Conservation (phyloP, 164 flowering plant genomes). For the Paratinospora sagittata region DNA sequence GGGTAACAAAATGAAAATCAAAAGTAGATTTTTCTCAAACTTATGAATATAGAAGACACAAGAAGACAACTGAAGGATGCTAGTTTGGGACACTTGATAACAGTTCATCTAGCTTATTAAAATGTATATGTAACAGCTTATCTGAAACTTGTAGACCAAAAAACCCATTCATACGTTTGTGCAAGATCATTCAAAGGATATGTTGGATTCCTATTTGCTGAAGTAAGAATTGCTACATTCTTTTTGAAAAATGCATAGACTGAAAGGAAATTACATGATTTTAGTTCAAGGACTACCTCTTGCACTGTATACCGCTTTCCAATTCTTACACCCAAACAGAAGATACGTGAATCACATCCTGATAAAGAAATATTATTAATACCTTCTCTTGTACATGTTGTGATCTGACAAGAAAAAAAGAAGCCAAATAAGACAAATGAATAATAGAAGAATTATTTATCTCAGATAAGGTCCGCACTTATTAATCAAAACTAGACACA, state of each 20-base stretch:
- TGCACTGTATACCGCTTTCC: constrained; percentile 58
- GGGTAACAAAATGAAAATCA: too few species aligned
- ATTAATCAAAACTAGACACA: not conserved
- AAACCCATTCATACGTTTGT: too few species aligned
- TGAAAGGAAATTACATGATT: not conserved
- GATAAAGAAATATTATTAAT: constrained; percentile 56
- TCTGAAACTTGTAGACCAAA: too few species aligned
- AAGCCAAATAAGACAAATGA: constrained; percentile 2
- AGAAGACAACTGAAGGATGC: not conserved
- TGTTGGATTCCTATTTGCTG: too few species aligned
- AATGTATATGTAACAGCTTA: too few species aligned
- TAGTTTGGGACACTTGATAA: too few species aligned
- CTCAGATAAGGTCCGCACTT: not conserved
- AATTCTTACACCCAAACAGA: constrained; percentile 85
- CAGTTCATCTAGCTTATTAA: too few species aligned
- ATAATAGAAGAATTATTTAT: not conserved
- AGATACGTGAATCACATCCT: constrained; percentile 77
- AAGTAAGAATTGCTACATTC: not conserved
- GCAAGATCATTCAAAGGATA: too few species aligned
- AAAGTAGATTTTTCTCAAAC: not conserved
- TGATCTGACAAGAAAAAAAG: constrained; percentile 50
- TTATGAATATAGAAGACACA: not conserved
- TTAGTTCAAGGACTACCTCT: constrained; percentile 38
- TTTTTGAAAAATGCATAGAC: not conserved
- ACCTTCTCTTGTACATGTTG: constrained; percentile 65